These are phyloP conservation scores for Amphibolis antarctica DNA, from an alignment of 106 monocot species.

Conservation along the genomic window DNA sequence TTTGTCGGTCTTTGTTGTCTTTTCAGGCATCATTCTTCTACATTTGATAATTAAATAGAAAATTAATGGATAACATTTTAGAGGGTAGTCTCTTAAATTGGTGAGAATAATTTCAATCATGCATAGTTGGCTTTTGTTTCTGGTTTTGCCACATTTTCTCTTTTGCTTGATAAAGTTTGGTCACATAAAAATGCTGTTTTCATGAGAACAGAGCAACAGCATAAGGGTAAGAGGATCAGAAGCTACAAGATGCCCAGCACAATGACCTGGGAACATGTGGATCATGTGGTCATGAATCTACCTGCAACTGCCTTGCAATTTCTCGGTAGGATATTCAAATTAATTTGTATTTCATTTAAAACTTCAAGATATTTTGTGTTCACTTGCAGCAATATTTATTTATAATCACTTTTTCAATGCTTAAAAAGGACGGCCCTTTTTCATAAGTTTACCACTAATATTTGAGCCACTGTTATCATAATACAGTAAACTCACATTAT, in stretches of 20 bases:
- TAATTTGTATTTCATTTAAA: background rate
- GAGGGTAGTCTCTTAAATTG: too few relatives aligned
- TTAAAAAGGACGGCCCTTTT: too few relatives aligned
- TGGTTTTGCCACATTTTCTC: background rate
- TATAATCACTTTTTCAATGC: too few relatives aligned
- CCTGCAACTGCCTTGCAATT: conserved; percentile 89
- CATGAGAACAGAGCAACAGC: conserved; percentile 12
- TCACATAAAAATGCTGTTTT: background rate
- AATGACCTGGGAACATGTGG: conserved; percentile 67
- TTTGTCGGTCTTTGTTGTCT: too few relatives aligned
- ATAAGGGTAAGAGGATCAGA: conserved; percentile 51
- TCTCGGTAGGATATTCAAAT: conserved; percentile 40
- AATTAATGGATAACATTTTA: too few relatives aligned
- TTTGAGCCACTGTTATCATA: too few relatives aligned
- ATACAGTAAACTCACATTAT: too few relatives aligned
- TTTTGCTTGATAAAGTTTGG: background rate
- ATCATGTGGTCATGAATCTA: conserved; percentile 98
- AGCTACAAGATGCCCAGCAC: conserved; percentile 15
- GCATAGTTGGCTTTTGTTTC: background rate
- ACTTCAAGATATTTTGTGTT: background rate
- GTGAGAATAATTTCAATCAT: too few relatives aligned
- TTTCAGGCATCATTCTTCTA: too few relatives aligned
- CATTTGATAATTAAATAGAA: too few relatives aligned
- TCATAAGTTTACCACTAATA: too few relatives aligned
- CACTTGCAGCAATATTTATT: too few relatives aligned